A percentile compares a stretch with the other conserved stretches of the same genome.
Evolutionary conservation across 805 yeast genomes (phyloP).

Genomic region (Ogataea pilisensis): DNA sequence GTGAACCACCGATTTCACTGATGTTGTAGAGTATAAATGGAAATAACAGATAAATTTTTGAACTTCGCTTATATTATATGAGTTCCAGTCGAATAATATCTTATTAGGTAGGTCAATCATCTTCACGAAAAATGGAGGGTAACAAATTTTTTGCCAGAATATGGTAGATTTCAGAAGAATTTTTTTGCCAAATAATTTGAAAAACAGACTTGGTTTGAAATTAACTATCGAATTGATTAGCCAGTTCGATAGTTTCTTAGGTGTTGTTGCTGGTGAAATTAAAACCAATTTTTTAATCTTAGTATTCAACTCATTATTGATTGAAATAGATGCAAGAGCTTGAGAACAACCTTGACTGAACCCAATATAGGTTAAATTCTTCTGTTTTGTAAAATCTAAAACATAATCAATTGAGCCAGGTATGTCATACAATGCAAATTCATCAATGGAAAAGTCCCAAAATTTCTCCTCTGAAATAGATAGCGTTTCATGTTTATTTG

Average conservation of each 20-base stretch:
- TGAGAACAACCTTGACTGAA: constrained; percentile 97
- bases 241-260: constrained; percentile 75
- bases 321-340: constrained; percentile 77
- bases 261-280: constrained; percentile 91
- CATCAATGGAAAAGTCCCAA: constrained; percentile 93
- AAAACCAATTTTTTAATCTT: constrained; percentile 47
- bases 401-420: constrained; percentile 82
- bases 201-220: constrained; percentile 73
- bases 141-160: constrained; percentile 74
- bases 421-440: constrained; percentile 86
- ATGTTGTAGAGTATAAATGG: constrained; percentile 86
- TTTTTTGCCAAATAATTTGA: constrained; percentile 67
- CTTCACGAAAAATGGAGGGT: constrained; percentile 69
- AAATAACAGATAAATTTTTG: constrained; percentile 81
- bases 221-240: constrained; percentile 73
- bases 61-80: constrained; percentile 60
- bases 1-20: constrained; percentile 90
- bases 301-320: constrained; percentile 62
- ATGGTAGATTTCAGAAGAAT: constrained; percentile 57
- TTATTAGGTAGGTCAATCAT: constrained; percentile 69
- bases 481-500: constrained; percentile 64
- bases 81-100: constrained; percentile 75
- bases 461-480: constrained; percentile 43
- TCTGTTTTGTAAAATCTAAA: constrained; percentile 43
- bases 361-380: constrained; percentile 67